These are phyloP conservation scores for Neocucurbitaria cava DNA, from an alignment of 2,329 filamentous ascomycete genomes.

Conservation along the genomic window DNA sequence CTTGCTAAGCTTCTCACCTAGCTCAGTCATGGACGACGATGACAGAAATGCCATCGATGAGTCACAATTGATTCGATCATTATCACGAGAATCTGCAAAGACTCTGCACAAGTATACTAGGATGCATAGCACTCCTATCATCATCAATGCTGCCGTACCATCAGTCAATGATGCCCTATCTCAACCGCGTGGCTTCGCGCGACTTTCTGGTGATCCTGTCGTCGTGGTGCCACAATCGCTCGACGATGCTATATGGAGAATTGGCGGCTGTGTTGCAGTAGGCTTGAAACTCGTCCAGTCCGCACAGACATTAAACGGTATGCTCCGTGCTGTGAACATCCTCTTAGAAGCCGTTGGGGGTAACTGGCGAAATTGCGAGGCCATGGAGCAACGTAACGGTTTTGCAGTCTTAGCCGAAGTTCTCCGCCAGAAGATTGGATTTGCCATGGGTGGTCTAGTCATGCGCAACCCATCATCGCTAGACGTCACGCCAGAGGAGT, in stretches of 20 bases:
- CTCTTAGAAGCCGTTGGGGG: conserved; percentile 85
- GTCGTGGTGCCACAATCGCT: conserved; percentile 81
- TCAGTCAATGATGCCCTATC: conserved; percentile 89
- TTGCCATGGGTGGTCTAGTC: conserved; percentile 53
- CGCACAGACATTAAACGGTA: conserved; percentile 72
- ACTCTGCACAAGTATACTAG: conserved; percentile 73
- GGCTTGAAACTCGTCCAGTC: conserved; percentile 84
- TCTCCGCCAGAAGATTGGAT: conserved; percentile 80
- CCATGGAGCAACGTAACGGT: conserved; percentile 95
- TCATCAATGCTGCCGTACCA: conserved; percentile 86
- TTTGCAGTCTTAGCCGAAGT: conserved; percentile 88
- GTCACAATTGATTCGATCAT: conserved; percentile 74
- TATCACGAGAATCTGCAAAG: conserved; percentile 75
- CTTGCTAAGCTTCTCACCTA: conserved; percentile 81
- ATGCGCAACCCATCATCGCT: conserved; percentile 55
- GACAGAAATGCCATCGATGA: conserved; percentile 75
- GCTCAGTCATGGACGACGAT: conserved; percentile 80
- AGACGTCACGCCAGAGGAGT: conserved; percentile 49
- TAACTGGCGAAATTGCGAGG: conserved; percentile 97
- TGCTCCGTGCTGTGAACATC: conserved; percentile 80
- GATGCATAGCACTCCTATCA: conserved; percentile 77
- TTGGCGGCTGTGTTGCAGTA: conserved; percentile 89
- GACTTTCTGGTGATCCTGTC: conserved; percentile 83
- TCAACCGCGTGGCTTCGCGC: conserved; percentile 78
- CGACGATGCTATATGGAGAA: conserved; percentile 90